Base-by-base conservation (phyloP, 2,329 filamentous ascomycete genomes). In the Aspergillus pseudonomiae region DNA sequence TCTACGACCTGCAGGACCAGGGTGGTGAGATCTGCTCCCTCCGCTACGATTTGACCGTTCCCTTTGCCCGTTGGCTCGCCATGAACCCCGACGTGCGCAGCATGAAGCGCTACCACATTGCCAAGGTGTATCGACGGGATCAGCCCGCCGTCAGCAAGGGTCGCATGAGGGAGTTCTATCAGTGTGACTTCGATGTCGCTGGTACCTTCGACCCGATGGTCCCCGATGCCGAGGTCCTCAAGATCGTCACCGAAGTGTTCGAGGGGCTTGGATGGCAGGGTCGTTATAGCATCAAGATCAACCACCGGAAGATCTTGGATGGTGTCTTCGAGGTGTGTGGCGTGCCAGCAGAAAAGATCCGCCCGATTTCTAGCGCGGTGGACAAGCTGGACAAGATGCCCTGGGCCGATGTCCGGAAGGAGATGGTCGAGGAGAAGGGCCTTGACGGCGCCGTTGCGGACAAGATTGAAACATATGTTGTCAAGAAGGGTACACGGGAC, bases 141-240 rank as follows among this genome's bases (percentile, higher is more conserved):
- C 90, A 93, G 77, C 91, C 91, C 28, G 91, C 93, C 65, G 92
- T 97, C 81, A 92, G 90, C 66, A 95, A 96, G 77, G 94, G 94
- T 58, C 88, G 94, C 60, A 95, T 97, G 91, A 88, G 94, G 74
- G 94, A 97, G 80, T 97, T 97, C 80, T 97, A 96, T 82, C 94
- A 97, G 80, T 97, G 94, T 82, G 94, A 98, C 80, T 96, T 97
- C 75, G 94, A 97, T 76, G 94, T 97, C 80, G 94, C 94, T 14
- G 93, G 94, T 64, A 70, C 78, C 65, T 96, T 93, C 81, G 94
- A 97, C 76, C 81, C 92, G 60, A 97, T 97, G 93, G 86, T 97
- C 30, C 92, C 94, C 62, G 94, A 97, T 74, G 91, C 93, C 43
- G 94, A 97, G 81, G 90, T 97, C 63, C 81, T 98, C 71, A 86